A percentile compares a stretch with the other conserved stretches of the same genome.
These are phyloP conservation scores for Salvia splendens DNA, from an alignment of 257 asterid genomes.

Conservation along the genomic window DNA sequence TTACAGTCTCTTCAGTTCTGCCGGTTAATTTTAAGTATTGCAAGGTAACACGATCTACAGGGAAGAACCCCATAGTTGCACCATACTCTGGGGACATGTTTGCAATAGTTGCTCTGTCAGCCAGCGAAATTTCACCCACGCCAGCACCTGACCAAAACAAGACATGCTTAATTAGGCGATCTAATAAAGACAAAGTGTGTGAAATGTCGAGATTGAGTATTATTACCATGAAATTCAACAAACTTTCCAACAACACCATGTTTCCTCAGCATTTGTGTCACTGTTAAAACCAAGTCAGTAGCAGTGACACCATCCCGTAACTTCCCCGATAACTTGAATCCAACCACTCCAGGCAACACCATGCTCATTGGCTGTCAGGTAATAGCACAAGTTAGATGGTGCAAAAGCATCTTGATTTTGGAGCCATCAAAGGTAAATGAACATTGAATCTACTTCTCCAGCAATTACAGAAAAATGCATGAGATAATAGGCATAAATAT, in stretches of 20 bases:
- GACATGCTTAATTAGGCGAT: constrained; percentile 20
- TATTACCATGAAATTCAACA: constrained; percentile 74
- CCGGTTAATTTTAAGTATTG: constrained; percentile 88
- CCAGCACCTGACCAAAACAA: constrained; percentile 62
- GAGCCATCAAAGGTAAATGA: constrained; percentile 11
- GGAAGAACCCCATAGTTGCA: constrained; percentile 99
- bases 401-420: constrained; percentile 25
- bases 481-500: background rate
- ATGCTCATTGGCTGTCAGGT: constrained; percentile 89
- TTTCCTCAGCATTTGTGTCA: constrained; percentile 84
- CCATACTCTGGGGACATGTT: constrained; percentile 99
- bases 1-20: constrained; percentile 90
- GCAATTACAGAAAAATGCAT: background rate
- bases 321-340: constrained; percentile 86
- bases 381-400: constrained; percentile 28
- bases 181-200: background rate
- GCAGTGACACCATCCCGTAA: constrained; percentile 83
- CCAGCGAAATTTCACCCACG: constrained; percentile 80
- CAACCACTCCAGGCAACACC: constrained; percentile 96
- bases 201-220: constrained; percentile 7
- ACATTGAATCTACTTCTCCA: constrained; percentile 1
- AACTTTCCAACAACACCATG: constrained; percentile 93
- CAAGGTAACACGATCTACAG: constrained; percentile 88
- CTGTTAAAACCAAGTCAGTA: constrained; percentile 85
- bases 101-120: constrained; percentile 98